phyloP scores from a whole-genome alignment of 345 rosid species.

The Linum usitatissimum region DNA sequence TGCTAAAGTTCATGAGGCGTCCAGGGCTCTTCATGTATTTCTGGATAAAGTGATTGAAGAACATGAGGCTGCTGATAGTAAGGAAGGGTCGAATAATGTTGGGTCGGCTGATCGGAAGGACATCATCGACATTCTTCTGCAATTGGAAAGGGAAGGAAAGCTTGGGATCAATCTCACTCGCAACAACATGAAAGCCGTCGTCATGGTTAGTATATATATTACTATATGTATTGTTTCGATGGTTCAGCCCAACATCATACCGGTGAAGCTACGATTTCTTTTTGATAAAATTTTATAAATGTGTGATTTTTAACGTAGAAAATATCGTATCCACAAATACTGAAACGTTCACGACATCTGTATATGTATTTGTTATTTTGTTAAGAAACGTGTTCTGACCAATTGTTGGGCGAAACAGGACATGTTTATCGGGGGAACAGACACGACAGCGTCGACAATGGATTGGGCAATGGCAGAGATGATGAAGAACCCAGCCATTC shows the following conservation, averaged over 20 bases:
- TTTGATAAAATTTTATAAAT: background rate
- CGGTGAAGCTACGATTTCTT: no score
- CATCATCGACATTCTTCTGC: slow-evolving; percentile 12
- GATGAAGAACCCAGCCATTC: slow-evolving; percentile 12
- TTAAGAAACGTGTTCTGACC: no score
- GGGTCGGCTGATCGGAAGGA: background rate
- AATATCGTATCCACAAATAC: no score
- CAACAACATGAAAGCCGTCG: slow-evolving; percentile 14
- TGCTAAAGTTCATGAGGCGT: slow-evolving; percentile 1
- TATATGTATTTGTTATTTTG: no score
- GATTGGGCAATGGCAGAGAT: slow-evolving; percentile 25
- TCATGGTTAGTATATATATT: background rate
- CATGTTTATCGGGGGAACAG: slow-evolving; percentile 18
- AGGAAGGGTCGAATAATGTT: background rate
- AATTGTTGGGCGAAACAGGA: slow-evolving; percentile 8
- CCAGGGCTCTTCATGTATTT: background rate
- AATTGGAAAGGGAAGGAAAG: background rate
- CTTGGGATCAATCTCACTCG: slow-evolving; percentile 4
- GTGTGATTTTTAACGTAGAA: background rate
- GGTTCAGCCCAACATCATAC: no score
- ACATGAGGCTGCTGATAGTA: background rate
- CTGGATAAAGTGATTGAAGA: slow-evolving; percentile 20
- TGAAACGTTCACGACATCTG: no score
- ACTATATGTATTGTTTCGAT: no score
- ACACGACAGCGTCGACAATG: slow-evolving; percentile 14